Percentiles rank a stretch among this genome's conserved stretches.
These are phyloP conservation scores for Mycena crocata DNA, from an alignment of 768 basidiomycete species.

Conservation along the genomic window DNA sequence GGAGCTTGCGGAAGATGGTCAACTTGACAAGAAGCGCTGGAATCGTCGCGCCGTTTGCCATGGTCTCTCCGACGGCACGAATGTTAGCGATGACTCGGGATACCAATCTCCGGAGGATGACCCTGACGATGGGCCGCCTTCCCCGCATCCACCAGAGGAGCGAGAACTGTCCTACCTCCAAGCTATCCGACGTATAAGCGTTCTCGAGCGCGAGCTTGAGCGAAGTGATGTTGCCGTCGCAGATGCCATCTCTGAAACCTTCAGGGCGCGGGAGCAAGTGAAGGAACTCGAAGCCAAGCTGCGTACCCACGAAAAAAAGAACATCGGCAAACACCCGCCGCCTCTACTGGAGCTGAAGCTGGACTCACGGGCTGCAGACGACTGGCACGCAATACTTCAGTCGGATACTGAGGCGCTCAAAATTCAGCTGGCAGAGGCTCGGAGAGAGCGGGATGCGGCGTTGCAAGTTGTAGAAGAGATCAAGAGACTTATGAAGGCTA, in stretches of 20 bases:
- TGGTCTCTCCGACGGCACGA: constrained; percentile 4
- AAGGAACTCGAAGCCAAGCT: constrained; percentile 30
- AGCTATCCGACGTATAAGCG: constrained; percentile 29
- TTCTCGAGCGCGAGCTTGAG: constrained; percentile 36
- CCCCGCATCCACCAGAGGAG: constrained; percentile 26
- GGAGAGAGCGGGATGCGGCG: constrained; percentile 31
- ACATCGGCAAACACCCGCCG: constrained; percentile 14
- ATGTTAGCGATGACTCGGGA: constrained; percentile 26
- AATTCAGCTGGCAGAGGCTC: constrained; percentile 25
- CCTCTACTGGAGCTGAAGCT: constrained; percentile 25
- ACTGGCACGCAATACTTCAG: constrained; percentile 32
- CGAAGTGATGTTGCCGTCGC: constrained; percentile 33
- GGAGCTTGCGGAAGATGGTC: constrained; percentile 30
- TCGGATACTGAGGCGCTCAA: constrained; percentile 31
- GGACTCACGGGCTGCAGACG: constrained; percentile 25
- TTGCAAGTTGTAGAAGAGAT: constrained; percentile 32
- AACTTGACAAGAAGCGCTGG: constrained; percentile 16
- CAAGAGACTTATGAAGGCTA: constrained; percentile 13
- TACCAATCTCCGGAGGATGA: constrained; percentile 27
- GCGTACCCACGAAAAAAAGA: constrained; percentile 14
- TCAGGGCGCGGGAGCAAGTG: constrained; percentile 32
- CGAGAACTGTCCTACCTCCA: constrained; percentile 20
- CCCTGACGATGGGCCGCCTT: constrained; percentile 17
- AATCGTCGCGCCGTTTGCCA: constrained; percentile 7
- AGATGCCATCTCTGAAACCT: constrained; percentile 35